phyloP scores from a whole-genome alignment of 441 rosid species.

The Euphorbia celastroides region DNA sequence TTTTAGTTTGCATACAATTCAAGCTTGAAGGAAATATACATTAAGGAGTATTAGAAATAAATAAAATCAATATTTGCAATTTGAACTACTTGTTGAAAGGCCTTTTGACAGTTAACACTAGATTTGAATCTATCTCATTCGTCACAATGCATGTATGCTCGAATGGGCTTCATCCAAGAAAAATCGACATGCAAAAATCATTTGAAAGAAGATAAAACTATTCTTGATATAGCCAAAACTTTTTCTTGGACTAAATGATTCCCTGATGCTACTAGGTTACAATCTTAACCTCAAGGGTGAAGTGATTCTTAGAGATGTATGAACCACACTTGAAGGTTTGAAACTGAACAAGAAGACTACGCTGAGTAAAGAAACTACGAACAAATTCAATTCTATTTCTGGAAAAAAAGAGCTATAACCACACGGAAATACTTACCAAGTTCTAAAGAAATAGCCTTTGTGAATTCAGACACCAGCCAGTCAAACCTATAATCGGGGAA shows the following conservation, averaged over 20 bases:
- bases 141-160: not conserved
- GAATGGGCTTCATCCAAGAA: not conserved
- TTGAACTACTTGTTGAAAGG: no score
- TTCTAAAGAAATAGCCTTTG: conserved; percentile 56
- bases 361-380: not conserved
- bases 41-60: not conserved
- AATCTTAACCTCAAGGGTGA: not conserved
- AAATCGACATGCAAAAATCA: not conserved
- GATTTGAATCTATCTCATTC: not conserved
- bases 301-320: not conserved
- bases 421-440: conserved; percentile 51
- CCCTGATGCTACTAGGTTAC: no score
- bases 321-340: not conserved
- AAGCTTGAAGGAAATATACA: not conserved
- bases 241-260: not conserved
- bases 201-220: not conserved
- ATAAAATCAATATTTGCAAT: not conserved
- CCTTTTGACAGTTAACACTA: no score
- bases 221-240: not conserved
- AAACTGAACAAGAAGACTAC: not conserved
- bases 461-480: conserved; percentile 71
- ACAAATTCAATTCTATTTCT: not conserved
- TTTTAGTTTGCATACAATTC: not conserved
- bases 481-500: conserved; percentile 81
- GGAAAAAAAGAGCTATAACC: not conserved